Evolutionary conservation across 805 yeast genomes (phyloP), one percentile per base, ranked within the genome.

Genomic region (Ogataea naganishii): DNA sequence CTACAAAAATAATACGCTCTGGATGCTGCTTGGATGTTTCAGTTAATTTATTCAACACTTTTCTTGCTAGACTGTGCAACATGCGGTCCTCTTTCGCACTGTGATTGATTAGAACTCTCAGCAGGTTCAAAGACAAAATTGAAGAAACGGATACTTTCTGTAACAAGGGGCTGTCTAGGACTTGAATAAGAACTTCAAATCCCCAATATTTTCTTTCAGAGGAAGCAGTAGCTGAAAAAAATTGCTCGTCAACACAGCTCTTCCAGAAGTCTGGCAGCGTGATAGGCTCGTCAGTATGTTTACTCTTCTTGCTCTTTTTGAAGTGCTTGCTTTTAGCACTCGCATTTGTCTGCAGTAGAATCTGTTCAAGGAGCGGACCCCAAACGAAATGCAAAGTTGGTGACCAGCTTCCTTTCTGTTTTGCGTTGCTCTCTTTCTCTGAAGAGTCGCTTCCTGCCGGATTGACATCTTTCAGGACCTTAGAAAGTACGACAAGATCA

Each of bases 141-240:
- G 23, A 11, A 11, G 40, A 34, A 9, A 48, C 29, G 7, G 43
- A 43, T 11, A 35, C 15, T 20, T 32, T 21, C 1, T 45, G 29
- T 16, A 51, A 25, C 1, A 25, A 22, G 5, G 40, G 41, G 16
- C 43, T 33, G 24, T 52, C 47, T 6, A 77, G 48, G 32, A 75
- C 64, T 30, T 64, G 58, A 24, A 57, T 63, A 37, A 88, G 74
- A 8, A 86, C 68, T 41, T 81, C 81, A 43, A 88, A 74, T 0
- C 96, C 97, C 70, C 84, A 72, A 52, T 68, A 82, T 51, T 88
- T 89, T 34, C 95, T 65, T 51, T 88, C 96, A 19, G 78, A 72
- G 1, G 96, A 85, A 0, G 95, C 66, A 39, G 77, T 73, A 21
- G 72, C 74, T 5, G 82, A 63, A 42, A 89, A 88, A 36, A 82